Evolutionary conservation across 352 stramenopile genomes (phyloP), one percentile per base, ranked within the genome.

Genomic region (Thalassiosira hispida): DNA sequence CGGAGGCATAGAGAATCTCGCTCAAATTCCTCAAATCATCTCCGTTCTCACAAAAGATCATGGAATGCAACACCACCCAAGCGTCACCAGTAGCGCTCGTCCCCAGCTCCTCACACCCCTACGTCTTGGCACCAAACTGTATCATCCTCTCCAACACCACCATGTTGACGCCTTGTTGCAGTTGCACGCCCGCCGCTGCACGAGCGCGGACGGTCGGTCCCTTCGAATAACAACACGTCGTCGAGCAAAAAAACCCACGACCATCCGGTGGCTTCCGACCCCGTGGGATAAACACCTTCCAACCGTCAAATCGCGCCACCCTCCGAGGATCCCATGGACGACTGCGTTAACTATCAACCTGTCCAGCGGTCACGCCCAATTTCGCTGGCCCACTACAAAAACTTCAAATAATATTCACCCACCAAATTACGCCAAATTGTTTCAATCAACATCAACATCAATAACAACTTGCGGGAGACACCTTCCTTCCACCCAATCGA

Each of bases 391-490:
- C 40, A 49, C 40, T 49, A 49, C 40, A 49, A 49, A 49, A 49
- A 16, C 40, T 49, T 16, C 40, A 49, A 49, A 18, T 49, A 49
- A 49, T 49, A 18, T 18, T 20, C 16, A 49, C 40, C 40, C 40
- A 49, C 40, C 9, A 49, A 49, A 49, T 49, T 49, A 1, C 40
- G 40, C 40, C 40, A 49, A 49, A 49, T 49, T 49, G 40, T 18
- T 16, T 49, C 40, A 49, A 49, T 49, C 40, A 2, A 38, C 31
- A 38, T 49, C 40, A 2, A 38, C 31, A 38, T 20, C 40, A 49
- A 49, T 49, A 49, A 49, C 40, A 49, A 49, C 40, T 49, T 49
- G 40, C 40, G 40, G 40, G 40, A 49, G 40, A 49, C 40, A 49
- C 40, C 40, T 49, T 49, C 40, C 40, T 49, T 49, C 40, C 40